phyloP scores from a whole-genome alignment of 139 green algal species.

The Dunaliella primolecta region DNA sequence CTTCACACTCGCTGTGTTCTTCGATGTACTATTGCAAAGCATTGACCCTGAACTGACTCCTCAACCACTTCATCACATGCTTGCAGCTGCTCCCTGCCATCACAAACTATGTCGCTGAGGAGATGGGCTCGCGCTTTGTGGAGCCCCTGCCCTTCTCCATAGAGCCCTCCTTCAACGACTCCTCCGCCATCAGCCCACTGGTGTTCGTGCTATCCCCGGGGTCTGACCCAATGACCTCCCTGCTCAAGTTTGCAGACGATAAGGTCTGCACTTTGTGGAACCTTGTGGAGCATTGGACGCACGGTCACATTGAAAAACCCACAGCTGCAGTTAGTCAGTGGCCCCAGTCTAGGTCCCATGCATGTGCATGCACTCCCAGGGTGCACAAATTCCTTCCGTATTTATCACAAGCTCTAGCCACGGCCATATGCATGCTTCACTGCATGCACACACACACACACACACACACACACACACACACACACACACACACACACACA shows the following conservation, averaged over 20 bases:
- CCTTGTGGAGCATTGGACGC: too few relatives aligned
- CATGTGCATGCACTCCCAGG: too few relatives aligned
- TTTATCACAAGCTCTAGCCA: too few relatives aligned
- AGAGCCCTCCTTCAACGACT: slow-evolving; percentile 72
- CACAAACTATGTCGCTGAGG: slow-evolving; percentile 26
- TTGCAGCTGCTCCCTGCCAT: slow-evolving; percentile 34
- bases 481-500: neutral
- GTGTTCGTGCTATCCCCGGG: slow-evolving; percentile 78
- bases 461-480: neutral
- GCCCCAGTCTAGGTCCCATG: too few relatives aligned
- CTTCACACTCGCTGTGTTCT: too few relatives aligned
- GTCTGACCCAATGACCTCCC: slow-evolving; percentile 72
- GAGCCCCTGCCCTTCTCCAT: slow-evolving; percentile 77
- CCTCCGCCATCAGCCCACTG: slow-evolving; percentile 53
- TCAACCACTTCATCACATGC: too few relatives aligned
- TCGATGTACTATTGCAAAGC: too few relatives aligned
- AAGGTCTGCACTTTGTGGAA: slow-evolving; percentile 27
- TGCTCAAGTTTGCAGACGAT: slow-evolving; percentile 78
- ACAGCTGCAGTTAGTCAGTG: too few relatives aligned
- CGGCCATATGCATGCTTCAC: too few relatives aligned
- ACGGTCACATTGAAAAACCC: too few relatives aligned
- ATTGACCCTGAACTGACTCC: too few relatives aligned
- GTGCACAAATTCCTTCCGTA: too few relatives aligned
- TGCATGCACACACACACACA: neutral
- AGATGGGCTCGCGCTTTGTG: slow-evolving; percentile 66